Base-by-base conservation (phyloP, 768 basidiomycete genomes). In the Trametes cinnabarina region DNA sequence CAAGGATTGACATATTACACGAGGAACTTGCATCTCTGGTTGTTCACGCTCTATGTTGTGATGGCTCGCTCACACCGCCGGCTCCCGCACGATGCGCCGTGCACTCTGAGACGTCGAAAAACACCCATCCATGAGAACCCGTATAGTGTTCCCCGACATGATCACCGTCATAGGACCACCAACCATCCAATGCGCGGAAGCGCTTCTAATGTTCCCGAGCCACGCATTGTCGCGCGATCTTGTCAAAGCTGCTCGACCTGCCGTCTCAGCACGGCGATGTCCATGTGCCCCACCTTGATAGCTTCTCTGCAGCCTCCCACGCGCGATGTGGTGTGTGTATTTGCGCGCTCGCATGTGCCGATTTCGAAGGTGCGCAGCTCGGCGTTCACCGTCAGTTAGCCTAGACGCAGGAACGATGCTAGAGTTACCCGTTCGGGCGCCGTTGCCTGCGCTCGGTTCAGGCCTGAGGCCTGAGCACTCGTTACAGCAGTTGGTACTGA, bases 381-480 rank as follows among this genome's bases (percentile, higher is more conserved):
- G 59, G 59, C 53, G 28, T 55, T 54, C 41, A 55, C 54, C 54
- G 59, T 60, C 55, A 55, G 59, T 60, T 60, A 55, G 59, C 39
- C 53, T 60, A 53, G 48, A 51, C 53, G 32, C n/a, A 51, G 44
- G 43, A 32, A 41, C 39, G 59, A 54, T 47, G 49, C 47, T n/a
- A 51, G 53, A 60, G 59, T 55, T 60, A 43, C 59, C 59, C 48
- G 53, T 60, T 60, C 53, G 49, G 47, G 59, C 54, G 37, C 23
- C 26, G 17, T 26, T 49, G 35, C 47, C 32, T 44, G 40, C 47
- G 14, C 44, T 1, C 26, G 40, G 58, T n/a, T 32, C 30, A 7
- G 30, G 7, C 30, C 12, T 6, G 7, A 6, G 6, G 30, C 30
- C 30, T 32, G 30, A 32, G 30, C 12, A 32, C 30, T 6, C 30